phyloP scores from a whole-genome alignment of 345 rosid species.

The Acer negundo region DNA sequence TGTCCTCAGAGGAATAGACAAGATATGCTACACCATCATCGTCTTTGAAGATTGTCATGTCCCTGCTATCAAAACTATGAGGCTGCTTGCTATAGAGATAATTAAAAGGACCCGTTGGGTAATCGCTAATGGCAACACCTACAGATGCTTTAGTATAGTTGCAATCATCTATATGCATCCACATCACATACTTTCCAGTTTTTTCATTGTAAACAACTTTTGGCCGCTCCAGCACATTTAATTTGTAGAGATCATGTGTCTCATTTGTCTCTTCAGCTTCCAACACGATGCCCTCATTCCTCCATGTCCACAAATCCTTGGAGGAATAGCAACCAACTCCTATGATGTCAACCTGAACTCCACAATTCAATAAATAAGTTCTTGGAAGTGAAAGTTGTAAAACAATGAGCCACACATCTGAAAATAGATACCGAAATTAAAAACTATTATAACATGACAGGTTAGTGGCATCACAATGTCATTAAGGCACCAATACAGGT shows the following conservation, averaged over 20 bases:
- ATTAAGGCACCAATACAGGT: background rate
- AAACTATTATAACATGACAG: background rate
- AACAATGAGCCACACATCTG: background rate
- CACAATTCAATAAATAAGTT: background rate
- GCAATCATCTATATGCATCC: conserved; percentile 94
- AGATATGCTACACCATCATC: conserved; percentile 76
- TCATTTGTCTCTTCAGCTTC: conserved; percentile 68
- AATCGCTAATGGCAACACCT: conserved; percentile 75
- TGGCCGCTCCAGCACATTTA: conserved; percentile 91
- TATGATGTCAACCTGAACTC: conserved; percentile 80
- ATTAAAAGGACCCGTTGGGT: conserved; percentile 78
- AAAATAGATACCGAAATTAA: conserved; percentile 1
- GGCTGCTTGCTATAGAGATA: conserved; percentile 79
- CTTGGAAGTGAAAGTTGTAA: background rate
- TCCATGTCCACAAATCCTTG: conserved; percentile 90
- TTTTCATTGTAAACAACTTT: conserved; percentile 81
- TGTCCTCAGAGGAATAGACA: conserved; percentile 83
- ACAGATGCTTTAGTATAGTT: conserved; percentile 95
- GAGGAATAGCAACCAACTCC: conserved; percentile 98
- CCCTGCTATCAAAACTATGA: conserved; percentile 84
- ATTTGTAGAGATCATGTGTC: conserved; percentile 77
- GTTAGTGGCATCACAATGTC: background rate
- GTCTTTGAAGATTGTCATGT: conserved; percentile 95
- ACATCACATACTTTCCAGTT: conserved; percentile 84
- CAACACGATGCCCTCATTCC: conserved; percentile 84